Base-by-base conservation (phyloP, 345 rosid species). In the Arabidopsis arenosa region DNA sequence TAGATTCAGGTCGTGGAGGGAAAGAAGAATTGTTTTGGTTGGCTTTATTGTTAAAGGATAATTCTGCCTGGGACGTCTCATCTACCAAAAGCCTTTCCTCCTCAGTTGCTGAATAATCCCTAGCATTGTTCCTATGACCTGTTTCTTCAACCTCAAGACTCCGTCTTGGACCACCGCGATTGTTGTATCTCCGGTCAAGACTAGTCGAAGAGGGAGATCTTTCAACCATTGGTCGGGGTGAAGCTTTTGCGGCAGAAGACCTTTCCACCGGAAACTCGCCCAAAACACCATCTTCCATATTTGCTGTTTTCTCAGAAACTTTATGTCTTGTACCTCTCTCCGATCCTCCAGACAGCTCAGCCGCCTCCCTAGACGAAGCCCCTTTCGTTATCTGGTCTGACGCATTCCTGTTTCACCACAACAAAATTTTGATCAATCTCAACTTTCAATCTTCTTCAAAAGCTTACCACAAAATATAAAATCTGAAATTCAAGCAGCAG, bases 131-230 rank as follows among this genome's bases (percentile, higher is more conserved):
- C 82, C 90, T 90, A 73, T 90, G 82, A 17, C 86, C 86, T 36
- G 85, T 74, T 82, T 95, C 97, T 74, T 92, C 97, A 73, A 71
- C 70, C 41, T 92, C 99, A 74, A 83, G 84, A 74, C 82, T 87
- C 77, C 91, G 69, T 73, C 97, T 84, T 54, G 73, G 75, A 78
- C 87, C 82, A 72, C 78, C 68, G 75, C 90, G 87, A 75, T 76
- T 85, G 28, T 54, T 49, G 74, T 81, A 80, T 80, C 94, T 89
- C 72, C 93, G 93, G 30, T 95, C 99, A 76, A 86, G 66, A 85
- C 91, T 86, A 9, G 84, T 82, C 32, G 93, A 83, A 57, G 97
- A 89, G 59, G 96, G 93, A 80, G 98, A 92, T 73, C 92, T 88
- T 77, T 90, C 97, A 45, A 68, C 78, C 81, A 86, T 63, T 47